Evolutionary conservation across 2,329 filamentous ascomycete species (phyloP), one percentile per base, ranked within the genome.

Genomic region (Neonectria ditissima): DNA sequence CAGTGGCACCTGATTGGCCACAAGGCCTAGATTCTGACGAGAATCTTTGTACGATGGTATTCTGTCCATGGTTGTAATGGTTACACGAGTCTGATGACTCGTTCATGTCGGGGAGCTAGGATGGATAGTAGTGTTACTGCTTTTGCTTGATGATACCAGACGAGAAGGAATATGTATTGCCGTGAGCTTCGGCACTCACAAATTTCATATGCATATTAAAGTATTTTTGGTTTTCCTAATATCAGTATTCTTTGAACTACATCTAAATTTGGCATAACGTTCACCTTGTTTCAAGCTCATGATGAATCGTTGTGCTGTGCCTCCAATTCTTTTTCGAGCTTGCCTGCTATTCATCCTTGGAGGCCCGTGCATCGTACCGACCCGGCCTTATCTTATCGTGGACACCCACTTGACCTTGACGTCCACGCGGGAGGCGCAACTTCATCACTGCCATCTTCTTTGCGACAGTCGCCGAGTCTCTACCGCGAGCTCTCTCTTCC

Each of bases 1-100:
- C 86, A 86, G 72, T 97, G 94, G 94, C 92, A 97, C 81, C 76
- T 97, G 74, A 81, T 75, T n/a, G 76, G 72, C 1, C 69, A 73
- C 61, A 73, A 76, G 52, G 65, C 63, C 48, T 37, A 53, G 41
- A 22, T 18, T 30, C 4, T 20, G 32, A n/a, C 5, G 32, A 20
- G 20, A 5, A 26, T 9, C 26, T 16, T 16, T 47, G 51, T 45
- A 43, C 47, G 52, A 60, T 45, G 37, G 28, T 6, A 30, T 55
- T 51, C 45, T 59, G 51, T 24, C 11, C 20, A n/a, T n/a, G 28
- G 52, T 52, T 50, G 34, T 24, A 50, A 56, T 39, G 24, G 20
- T 9, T 18, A 14, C 20, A 41, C 18, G 34, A 37, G 37, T 37
- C 20, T n/a, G 47, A 44, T 37, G 3, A 37, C 56, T 41, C 43